Evolutionary conservation across 2,329 filamentous ascomycete species (phyloP), one percentile per base, ranked within the genome.

Genomic region (Furcasterigmium sp.): DNA sequence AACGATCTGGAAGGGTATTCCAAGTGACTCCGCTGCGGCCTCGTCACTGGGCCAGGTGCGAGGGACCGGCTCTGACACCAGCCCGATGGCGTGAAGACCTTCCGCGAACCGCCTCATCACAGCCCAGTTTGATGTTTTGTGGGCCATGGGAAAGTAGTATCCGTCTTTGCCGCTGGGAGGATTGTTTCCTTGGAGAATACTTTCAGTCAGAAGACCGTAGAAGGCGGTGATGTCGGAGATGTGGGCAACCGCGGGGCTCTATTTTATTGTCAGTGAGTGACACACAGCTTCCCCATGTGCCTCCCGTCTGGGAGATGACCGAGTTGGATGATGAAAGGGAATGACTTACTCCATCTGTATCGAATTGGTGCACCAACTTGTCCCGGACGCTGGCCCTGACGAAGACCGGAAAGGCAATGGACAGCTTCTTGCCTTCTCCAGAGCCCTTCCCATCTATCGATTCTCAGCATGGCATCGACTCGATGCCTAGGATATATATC

Each of bases 61-160:
- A 8, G 45, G 43, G 4, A 44, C 43, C 2, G 58, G 46, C 1
- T 60, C 48, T 1, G 44, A 37, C 0, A 64, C 53, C 5, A 65
- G 56, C 6, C 56, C 58, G 2, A 57, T 57, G 2, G 51, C 48
- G 10, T 63, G 29, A 10, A 66, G 44, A 0, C 39, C 43, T 19
- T 50, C 17, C 0, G 60, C 56, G 8, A 67, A 43, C 7, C 48
- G 42, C 1, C 60, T 44, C 53, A 58, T 52, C 20, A 60, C 38
- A 1, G 54, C 53, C 59, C 57, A 63, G 53, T 56, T 61, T 8
- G 51, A 43, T 0, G 46, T 37, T 8, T 47, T 50, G 28, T 66
- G 60, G 4, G 55, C 55, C 11, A 55, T 40, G 4, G 52, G 51
- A 32, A 65, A 64, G 44, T 63, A 63, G 43, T 63, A 65, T 2